Evolutionary conservation across 345 rosid species (phyloP).

Genomic region (Lepidium sativum): DNA sequence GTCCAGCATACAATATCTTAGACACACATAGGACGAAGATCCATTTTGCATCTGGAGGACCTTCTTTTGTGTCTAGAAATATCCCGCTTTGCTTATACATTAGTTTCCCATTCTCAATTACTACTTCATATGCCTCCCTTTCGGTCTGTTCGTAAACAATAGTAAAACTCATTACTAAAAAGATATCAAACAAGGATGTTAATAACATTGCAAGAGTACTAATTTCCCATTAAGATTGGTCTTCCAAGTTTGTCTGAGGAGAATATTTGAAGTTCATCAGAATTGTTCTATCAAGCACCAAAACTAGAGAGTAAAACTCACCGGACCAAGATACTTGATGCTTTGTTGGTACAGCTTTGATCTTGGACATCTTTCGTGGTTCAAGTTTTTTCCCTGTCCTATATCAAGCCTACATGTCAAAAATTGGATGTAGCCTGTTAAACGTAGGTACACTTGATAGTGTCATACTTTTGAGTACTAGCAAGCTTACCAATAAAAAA

Average conservation of each 20-base stretch:
- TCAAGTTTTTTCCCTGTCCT: slow-evolving; percentile 69
- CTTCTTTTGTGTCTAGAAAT: slow-evolving; percentile 51
- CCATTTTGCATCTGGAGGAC: slow-evolving; percentile 67
- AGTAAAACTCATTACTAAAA: neutral
- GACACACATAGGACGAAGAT: slow-evolving; percentile 81
- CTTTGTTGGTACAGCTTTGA: slow-evolving; percentile 77
- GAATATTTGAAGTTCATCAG: neutral
- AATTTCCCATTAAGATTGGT: neutral
- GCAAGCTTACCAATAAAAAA: slow-evolving; percentile 67
- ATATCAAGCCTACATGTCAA: slow-evolving; percentile 69
- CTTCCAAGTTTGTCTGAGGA: neutral
- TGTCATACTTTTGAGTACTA: neutral
- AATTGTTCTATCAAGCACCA: neutral
- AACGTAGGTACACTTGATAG: neutral
- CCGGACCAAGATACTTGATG: slow-evolving; percentile 94
- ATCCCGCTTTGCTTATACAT: slow-evolving; percentile 44
- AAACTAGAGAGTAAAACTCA: slow-evolving; percentile 32
- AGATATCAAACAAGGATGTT: neutral
- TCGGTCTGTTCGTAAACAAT: slow-evolving; percentile 40
- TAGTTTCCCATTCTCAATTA: slow-evolving; percentile 42
- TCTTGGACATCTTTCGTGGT: slow-evolving; percentile 62
- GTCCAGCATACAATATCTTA: slow-evolving; percentile 51
- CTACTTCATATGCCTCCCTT: slow-evolving; percentile 57
- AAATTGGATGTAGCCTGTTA: slow-evolving; percentile 11
- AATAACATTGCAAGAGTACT: neutral